Percentiles rank a stretch among this genome's conserved stretches.
Evolutionary conservation across 2,329 filamentous ascomycete species (phyloP).

Genomic region (Mycosphaerella sp.): DNA sequence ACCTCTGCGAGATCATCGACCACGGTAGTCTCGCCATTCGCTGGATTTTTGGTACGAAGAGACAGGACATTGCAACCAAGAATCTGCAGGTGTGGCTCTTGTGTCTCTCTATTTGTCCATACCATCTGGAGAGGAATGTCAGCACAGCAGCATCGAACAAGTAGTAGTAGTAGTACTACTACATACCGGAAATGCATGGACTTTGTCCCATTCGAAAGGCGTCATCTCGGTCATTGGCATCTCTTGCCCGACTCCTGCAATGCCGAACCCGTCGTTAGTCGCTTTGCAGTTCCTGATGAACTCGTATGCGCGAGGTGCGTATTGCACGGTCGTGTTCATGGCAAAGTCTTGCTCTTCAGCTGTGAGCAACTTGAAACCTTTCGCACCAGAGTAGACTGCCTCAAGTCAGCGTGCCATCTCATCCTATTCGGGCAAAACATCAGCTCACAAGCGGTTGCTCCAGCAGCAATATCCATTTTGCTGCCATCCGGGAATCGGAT

Average conservation of each 20-base stretch:
- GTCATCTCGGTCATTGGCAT: constrained; percentile 21
- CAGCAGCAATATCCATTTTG: constrained; percentile 21
- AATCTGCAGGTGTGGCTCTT: constrained; percentile 25
- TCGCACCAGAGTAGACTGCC: constrained; percentile 27
- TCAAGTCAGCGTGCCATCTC: background rate
- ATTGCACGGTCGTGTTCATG: constrained; percentile 29
- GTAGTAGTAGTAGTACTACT: background rate
- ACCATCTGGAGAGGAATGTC: constrained; percentile 7
- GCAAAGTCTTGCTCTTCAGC: constrained; percentile 26
- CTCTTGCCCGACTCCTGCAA: constrained; percentile 17
- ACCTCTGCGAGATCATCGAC: constrained; percentile 22
- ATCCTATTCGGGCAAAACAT: too few species aligned
- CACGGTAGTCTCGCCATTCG: constrained; percentile 14
- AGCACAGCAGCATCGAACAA: background rate
- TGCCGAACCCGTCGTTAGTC: constrained; percentile 27
- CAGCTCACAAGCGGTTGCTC: constrained; percentile 25
- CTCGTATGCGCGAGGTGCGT: constrained; percentile 29
- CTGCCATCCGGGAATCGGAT: constrained; percentile 21
- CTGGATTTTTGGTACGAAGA: constrained; percentile 20
- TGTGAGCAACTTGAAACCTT: constrained; percentile 25
- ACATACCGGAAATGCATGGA: constrained; percentile 25
- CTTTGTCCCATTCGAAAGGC: constrained; percentile 21
- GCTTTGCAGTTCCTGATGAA: constrained; percentile 31
- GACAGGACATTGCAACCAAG: constrained; percentile 24
- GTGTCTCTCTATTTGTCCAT: constrained; percentile 9